Conservation (phyloP, 2,329 filamentous ascomycete genomes). For the Annulohypoxylon truncatum region DNA sequence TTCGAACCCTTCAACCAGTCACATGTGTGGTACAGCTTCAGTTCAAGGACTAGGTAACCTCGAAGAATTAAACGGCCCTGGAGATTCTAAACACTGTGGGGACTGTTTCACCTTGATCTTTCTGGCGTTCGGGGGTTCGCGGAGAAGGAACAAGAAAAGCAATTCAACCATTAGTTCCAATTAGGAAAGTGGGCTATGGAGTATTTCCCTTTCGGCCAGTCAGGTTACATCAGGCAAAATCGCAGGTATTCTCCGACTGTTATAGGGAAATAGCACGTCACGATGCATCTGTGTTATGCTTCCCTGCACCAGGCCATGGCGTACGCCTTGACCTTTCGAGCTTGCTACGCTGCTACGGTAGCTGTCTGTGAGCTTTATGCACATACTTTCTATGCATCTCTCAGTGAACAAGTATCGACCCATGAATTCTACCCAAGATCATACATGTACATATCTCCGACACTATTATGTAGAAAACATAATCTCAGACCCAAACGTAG, state of each 20-base stretch:
- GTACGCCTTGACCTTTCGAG: neutral
- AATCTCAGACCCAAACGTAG: neutral
- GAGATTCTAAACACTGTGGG: slow-evolving; percentile 13
- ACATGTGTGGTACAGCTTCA: neutral
- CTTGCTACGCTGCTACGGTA: neutral
- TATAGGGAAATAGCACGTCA: slow-evolving; percentile 10
- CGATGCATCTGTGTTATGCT: slow-evolving; percentile 12
- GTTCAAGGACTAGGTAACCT: neutral
- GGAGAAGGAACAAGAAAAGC: slow-evolving; percentile 1
- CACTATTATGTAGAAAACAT: neutral
- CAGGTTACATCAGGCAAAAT: neutral
- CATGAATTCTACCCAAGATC: neutral
- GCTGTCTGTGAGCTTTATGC: slow-evolving; percentile 11
- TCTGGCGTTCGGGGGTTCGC: slow-evolving; percentile 19
- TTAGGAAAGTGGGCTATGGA: slow-evolving; percentile 30
- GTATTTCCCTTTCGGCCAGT: slow-evolving; percentile 9
- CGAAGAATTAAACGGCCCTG: slow-evolving; percentile 7
- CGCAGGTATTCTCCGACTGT: slow-evolving; percentile 6
- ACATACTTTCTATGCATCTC: neutral
- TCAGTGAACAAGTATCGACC: neutral
- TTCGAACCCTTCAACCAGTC: neutral
- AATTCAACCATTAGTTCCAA: neutral
- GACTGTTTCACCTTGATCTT: slow-evolving; percentile 25
- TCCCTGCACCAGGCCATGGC: neutral
- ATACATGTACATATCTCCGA: neutral